These are phyloP conservation scores for Blastomyces parvus DNA, from an alignment of 2,329 filamentous ascomycete species.

Conservation along the genomic window DNA sequence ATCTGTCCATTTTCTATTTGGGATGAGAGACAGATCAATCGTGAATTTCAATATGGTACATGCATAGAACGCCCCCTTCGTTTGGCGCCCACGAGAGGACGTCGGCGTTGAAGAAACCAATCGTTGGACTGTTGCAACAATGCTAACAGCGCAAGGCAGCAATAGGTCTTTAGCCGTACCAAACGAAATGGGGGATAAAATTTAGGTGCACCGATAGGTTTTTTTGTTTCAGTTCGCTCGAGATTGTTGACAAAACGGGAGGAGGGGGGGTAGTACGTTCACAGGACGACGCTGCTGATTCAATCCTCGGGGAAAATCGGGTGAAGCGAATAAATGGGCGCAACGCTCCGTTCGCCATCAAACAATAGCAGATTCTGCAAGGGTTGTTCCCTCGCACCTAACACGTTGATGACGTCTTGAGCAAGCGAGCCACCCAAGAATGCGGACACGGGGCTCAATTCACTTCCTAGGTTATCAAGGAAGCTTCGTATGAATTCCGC, in stretches of 20 bases:
- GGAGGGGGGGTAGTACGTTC: background rate
- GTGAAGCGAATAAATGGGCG: constrained; percentile 72
- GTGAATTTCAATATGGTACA: background rate
- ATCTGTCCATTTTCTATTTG: background rate
- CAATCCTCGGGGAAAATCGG: constrained; percentile 43
- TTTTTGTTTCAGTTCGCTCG: background rate
- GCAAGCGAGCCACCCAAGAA: constrained; percentile 84
- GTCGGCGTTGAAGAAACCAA: background rate
- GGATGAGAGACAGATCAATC: background rate
- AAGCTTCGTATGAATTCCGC: constrained; percentile 72
- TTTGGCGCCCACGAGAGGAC: background rate
- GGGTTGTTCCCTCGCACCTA: constrained; percentile 83
- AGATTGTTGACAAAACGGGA: background rate
- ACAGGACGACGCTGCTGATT: background rate
- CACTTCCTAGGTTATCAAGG: constrained; percentile 72
- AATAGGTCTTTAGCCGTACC: background rate
- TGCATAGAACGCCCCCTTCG: background rate
- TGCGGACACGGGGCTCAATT: constrained; percentile 77
- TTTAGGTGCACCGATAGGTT: background rate
- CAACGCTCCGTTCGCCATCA: constrained; percentile 71
- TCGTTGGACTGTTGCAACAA: background rate
- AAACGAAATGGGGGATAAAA: background rate
- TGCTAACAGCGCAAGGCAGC: background rate
- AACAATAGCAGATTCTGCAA: constrained; percentile 93
- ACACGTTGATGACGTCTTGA: constrained; percentile 94